Percentiles rank a stretch among this genome's conserved stretches.
Evolutionary conservation across 805 yeast species (phyloP).

Genomic region (Ogataea corticis): DNA sequence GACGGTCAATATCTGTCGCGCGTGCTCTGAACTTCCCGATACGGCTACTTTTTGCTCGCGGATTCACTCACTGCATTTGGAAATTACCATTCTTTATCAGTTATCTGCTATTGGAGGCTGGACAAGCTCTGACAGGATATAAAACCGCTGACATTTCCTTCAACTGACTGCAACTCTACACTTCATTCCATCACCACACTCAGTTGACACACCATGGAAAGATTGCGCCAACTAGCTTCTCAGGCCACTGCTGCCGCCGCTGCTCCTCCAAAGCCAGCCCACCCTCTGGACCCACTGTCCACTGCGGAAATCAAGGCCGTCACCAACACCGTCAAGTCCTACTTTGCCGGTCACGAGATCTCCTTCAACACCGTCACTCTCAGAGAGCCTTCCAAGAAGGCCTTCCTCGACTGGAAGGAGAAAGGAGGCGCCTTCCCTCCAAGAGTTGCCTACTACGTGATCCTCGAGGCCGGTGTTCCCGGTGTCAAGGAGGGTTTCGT

Average conservation of each 20-base stretch:
- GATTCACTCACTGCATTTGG: constrained; percentile 1
- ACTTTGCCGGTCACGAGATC: constrained; percentile 46
- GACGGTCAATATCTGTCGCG: neutral
- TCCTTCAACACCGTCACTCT: constrained; percentile 69
- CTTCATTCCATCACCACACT: neutral
- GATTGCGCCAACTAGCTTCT: constrained; percentile 61
- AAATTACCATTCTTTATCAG: constrained; percentile 1
- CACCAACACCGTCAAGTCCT: constrained; percentile 49
- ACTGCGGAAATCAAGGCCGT: constrained; percentile 61
- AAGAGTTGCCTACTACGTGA: constrained; percentile 66
- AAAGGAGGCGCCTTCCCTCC: constrained; percentile 61
- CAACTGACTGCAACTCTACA: neutral
- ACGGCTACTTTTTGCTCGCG: neutral
- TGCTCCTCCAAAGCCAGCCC: constrained; percentile 57
- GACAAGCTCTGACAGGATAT: no score
- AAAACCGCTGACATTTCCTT: no score
- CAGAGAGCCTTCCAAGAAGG: constrained; percentile 67
- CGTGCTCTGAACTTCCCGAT: constrained; percentile 6
- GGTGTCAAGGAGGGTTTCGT: constrained; percentile 75
- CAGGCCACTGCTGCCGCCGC: constrained; percentile 58
- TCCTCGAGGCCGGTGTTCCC: constrained; percentile 54
- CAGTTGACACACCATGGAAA: constrained; percentile 46
- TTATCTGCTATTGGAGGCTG: constrained; percentile 4
- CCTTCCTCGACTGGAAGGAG: constrained; percentile 66
- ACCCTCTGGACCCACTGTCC: constrained; percentile 73